Conservation (phyloP, 176 grass and related monocot genomes). For the Oryza brachyantha region DNA sequence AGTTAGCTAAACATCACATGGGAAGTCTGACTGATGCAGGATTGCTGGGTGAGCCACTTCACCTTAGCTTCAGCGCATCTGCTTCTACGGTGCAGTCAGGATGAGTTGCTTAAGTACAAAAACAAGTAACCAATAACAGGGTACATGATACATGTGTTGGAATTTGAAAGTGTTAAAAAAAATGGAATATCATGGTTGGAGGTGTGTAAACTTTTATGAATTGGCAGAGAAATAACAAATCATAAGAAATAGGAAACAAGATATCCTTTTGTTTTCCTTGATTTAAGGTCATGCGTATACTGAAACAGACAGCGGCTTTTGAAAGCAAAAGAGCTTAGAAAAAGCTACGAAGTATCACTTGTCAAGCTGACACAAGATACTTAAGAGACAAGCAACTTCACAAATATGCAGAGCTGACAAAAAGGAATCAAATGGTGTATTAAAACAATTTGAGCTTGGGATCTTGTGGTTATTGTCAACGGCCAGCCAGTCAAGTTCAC, state of each 20-base stretch:
- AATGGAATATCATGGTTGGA: not conserved
- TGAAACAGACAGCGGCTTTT: not conserved
- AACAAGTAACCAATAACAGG: not conserved
- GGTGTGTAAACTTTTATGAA: not conserved
- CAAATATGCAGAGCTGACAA: not conserved
- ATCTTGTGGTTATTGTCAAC: not conserved
- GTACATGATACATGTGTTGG: not conserved
- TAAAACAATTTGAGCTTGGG: not conserved
- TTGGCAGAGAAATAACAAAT: not conserved
- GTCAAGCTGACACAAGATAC: slow-evolving; percentile 4
- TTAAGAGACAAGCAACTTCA: slow-evolving; percentile 9
- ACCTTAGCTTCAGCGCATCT: slow-evolving; percentile 1
- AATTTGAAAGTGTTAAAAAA: not conserved
- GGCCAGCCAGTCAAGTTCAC: not conserved
- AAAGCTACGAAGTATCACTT: not conserved
- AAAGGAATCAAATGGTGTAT: slow-evolving; percentile 8
- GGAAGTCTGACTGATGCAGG: slow-evolving; percentile 5
- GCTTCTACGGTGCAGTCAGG: not conserved
- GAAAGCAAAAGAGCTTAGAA: not conserved
- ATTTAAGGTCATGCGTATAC: not conserved
- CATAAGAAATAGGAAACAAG: not conserved
- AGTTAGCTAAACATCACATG: slow-evolving; percentile 23
- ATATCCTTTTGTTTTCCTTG: not conserved
- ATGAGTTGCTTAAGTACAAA: not conserved
- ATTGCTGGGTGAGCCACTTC: slow-evolving; percentile 3